Evolutionary conservation across 2,329 filamentous ascomycete genomes (phyloP), one percentile per base, ranked within the genome.

Genomic region (Curvularia sp.): DNA sequence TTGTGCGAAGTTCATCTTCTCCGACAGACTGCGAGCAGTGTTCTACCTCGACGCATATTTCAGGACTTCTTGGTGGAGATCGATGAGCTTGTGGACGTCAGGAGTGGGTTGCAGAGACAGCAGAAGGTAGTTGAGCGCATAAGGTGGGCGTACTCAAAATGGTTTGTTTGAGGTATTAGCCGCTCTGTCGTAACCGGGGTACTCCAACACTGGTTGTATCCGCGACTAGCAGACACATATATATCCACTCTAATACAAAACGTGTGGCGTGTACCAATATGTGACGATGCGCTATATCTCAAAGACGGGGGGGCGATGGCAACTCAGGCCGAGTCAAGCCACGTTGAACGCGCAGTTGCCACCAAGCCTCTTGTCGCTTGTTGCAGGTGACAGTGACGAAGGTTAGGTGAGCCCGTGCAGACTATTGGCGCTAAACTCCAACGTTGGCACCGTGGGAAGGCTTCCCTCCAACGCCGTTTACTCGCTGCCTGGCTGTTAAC

Each of bases 61-160:
- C 87, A 88, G 68, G 93, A 97, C 69, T 97, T 99, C 70, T 78
- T 93, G 55, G 91, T 96, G 75, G 95, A 99, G 73, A 81, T 97
- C 32, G 87, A 90, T 59, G 93, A 97, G 70, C 81, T 99, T 48
- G 87, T 92, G 19, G 93, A 97, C 72, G 87, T 94, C 64, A 80
- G 86, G 47, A 89, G 87, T 67, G 92, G 92, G 2, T 85, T 96
- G 50, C 85, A 88, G 69, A 85, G 88, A 67, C 94, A 98, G 80
- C 83, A 88, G 59, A 89, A 87, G 74, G 90, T 94, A 42, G 80
- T 97, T 53, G 87, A 93, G 68, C 85, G 95, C 59, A 92, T 98
- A 66, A 84, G 91, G 62, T 98, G 95, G 94, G 90, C 90, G 3
- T 98, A 97, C 80, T 86, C 86, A 2, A 89, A 88, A 73, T 97